A percentile compares a stretch with the other conserved stretches of the same genome.
phyloP scores from a whole-genome alignment of 164 flowering plant genomes.

The Vitis cinerea region DNA sequence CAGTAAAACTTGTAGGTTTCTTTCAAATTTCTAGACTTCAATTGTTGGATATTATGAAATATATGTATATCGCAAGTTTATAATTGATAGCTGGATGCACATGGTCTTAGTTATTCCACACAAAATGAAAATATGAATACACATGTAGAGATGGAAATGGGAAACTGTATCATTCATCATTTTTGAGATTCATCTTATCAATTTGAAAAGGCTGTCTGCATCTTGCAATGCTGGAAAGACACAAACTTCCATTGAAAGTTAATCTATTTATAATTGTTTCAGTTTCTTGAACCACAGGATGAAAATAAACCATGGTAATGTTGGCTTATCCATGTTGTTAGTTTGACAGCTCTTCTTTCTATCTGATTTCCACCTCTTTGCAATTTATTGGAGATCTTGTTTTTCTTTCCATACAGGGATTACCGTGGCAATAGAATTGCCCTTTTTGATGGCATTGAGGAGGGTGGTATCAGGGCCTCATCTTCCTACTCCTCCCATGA shows the following conservation, averaged over 20 bases:
- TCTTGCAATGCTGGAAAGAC: neutral
- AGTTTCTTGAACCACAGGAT: neutral
- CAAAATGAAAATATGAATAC: neutral
- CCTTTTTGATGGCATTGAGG: slow-evolving; percentile 93
- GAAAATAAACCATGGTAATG: neutral
- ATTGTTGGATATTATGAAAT: too few species aligned
- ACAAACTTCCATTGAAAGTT: neutral
- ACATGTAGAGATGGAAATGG: neutral
- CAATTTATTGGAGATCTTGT: neutral
- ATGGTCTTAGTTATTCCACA: neutral
- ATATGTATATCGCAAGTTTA: too few species aligned
- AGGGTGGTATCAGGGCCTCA: slow-evolving; percentile 88
- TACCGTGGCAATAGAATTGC: slow-evolving; percentile 52
- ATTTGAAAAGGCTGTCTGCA: neutral
- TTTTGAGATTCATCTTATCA: neutral
- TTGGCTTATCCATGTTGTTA: neutral
- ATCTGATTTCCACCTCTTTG: neutral
- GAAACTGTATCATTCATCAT: neutral
- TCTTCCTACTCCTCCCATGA: slow-evolving; percentile 78
- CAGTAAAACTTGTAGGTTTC: neutral
- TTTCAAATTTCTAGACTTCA: too few species aligned
- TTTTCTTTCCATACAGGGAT: slow-evolving; percentile 46
- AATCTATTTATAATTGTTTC: neutral
- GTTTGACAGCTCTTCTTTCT: neutral
- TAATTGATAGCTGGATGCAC: too few species aligned